Evolutionary conservation across 169 alveolate species (phyloP).

Genomic region (Plasmodium vinckei): DNA sequence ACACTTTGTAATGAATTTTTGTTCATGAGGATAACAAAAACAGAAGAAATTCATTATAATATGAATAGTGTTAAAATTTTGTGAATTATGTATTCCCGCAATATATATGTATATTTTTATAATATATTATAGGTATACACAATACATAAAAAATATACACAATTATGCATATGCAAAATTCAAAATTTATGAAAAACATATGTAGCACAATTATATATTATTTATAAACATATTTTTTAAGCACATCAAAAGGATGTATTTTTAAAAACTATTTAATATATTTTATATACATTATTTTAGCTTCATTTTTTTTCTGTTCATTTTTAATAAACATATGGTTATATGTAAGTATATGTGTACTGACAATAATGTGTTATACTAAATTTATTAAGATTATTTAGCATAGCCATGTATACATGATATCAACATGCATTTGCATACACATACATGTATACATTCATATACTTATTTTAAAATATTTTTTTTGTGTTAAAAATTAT

Average conservation of each 20-base stretch:
- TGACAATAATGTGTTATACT: no score
- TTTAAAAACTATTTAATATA: neutral
- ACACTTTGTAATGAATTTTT: constrained; percentile 7
- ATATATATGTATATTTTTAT: neutral
- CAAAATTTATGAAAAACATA: neutral
- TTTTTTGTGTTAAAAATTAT: constrained; percentile 20
- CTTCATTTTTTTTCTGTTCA: no score
- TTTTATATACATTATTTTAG: no score
- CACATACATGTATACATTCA: no score
- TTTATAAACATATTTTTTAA: no score
- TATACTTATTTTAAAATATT: no score
- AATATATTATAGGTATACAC: neutral
- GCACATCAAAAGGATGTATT: constrained; percentile 1
- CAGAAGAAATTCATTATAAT: neutral
- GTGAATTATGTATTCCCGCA: constrained; percentile 1
- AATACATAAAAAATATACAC: neutral
- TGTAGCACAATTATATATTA: no score
- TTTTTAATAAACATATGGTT: neutral
- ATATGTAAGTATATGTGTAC: neutral
- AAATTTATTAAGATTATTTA: no score
- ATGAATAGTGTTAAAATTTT: constrained; percentile 11
- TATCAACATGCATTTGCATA: no score
- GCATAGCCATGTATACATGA: no score
- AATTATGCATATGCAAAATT: neutral
- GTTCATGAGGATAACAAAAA: constrained; percentile 12